Conservation (phyloP, 2,329 filamentous ascomycete genomes). For the Cytospora piceae region DNA sequence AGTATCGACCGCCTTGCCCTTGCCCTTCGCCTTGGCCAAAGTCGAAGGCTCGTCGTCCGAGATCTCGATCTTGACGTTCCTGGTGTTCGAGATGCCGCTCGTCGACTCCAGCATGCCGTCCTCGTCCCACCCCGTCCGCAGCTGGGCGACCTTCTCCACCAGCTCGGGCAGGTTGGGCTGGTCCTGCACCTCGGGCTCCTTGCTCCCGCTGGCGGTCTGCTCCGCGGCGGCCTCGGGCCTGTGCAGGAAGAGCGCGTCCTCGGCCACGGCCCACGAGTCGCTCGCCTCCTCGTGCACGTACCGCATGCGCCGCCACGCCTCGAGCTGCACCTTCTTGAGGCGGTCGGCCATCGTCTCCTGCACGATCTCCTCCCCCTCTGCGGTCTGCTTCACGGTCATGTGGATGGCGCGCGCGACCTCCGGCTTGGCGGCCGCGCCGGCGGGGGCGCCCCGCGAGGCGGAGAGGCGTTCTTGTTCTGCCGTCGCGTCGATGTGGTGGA, state of each 20-base stretch:
- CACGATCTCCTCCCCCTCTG: constrained; percentile 64
- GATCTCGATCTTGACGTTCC: constrained; percentile 35
- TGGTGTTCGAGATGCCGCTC: constrained; percentile 34
- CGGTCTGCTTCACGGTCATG: constrained; percentile 80
- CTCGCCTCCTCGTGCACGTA: constrained; percentile 83
- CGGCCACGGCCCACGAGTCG: constrained; percentile 76
- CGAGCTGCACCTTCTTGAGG: constrained; percentile 76
- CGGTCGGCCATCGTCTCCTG: constrained; percentile 76
- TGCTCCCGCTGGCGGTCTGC: constrained; percentile 15
- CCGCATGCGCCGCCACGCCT: constrained; percentile 77
- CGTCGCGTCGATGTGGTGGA: constrained; percentile 88
- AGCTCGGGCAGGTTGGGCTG: constrained; percentile 25
- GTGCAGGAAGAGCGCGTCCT: constrained; percentile 68
- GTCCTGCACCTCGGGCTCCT: constrained; percentile 18
- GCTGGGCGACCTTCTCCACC: constrained; percentile 29
- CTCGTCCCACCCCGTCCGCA: constrained; percentile 37
- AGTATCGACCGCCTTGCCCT: constrained; percentile 33
- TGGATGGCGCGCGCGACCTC: constrained; percentile 75
- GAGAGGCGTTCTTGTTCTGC: constrained; percentile 68
- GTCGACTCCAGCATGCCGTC: constrained; percentile 40
- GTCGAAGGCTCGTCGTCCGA: constrained; percentile 28
- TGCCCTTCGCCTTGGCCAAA: constrained; percentile 35
- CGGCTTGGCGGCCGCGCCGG: constrained; percentile 35
- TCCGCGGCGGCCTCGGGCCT: constrained; percentile 26
- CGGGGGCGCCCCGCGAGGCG: constrained; percentile 44